Conservation (phyloP, 176 grass and related monocot genomes). For the Saccharum spontaneum region DNA sequence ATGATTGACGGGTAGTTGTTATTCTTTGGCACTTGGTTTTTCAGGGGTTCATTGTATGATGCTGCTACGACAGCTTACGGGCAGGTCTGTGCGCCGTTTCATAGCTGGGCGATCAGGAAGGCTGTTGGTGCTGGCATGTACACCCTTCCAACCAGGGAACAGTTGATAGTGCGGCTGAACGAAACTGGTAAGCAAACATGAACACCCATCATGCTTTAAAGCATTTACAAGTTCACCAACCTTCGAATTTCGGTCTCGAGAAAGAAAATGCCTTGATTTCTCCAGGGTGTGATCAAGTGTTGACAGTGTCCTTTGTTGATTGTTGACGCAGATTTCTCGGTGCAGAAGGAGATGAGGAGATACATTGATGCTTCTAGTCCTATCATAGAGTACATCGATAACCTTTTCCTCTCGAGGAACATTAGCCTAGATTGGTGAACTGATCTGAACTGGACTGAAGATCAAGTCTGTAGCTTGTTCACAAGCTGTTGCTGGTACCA, state of each 20-base stretch:
- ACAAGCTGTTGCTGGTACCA: slow-evolving; percentile 39
- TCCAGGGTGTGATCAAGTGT: neutral
- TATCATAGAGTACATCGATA: slow-evolving; percentile 90
- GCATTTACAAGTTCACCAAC: neutral
- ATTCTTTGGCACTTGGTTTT: slow-evolving; percentile 32
- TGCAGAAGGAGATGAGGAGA: slow-evolving; percentile 92
- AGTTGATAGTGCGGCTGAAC: slow-evolving; percentile 72
- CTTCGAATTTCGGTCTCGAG: neutral
- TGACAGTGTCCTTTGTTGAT: neutral
- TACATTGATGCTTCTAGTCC: slow-evolving; percentile 82
- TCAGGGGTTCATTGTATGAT: slow-evolving; percentile 77
- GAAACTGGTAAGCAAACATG: slow-evolving; percentile 64
- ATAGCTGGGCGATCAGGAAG: slow-evolving; percentile 90
- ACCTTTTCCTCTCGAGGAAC: slow-evolving; percentile 86
- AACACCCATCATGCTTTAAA: neutral
- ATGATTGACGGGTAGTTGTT: slow-evolving; percentile 1
- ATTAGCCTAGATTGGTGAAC: slow-evolving; percentile 95
- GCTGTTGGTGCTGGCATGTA: slow-evolving; percentile 94
- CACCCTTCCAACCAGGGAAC: slow-evolving; percentile 83
- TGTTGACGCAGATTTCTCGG: slow-evolving; percentile 67
- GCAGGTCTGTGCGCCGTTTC: slow-evolving; percentile 94
- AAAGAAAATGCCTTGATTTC: neutral
- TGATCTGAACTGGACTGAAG: slow-evolving; percentile 39
- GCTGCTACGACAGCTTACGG: slow-evolving; percentile 88
- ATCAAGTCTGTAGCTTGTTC: slow-evolving; percentile 28